These are phyloP conservation scores for Zygosaccharomyces pseudobailii DNA, from an alignment of 1,139 yeast species.

Conservation along the genomic window DNA sequence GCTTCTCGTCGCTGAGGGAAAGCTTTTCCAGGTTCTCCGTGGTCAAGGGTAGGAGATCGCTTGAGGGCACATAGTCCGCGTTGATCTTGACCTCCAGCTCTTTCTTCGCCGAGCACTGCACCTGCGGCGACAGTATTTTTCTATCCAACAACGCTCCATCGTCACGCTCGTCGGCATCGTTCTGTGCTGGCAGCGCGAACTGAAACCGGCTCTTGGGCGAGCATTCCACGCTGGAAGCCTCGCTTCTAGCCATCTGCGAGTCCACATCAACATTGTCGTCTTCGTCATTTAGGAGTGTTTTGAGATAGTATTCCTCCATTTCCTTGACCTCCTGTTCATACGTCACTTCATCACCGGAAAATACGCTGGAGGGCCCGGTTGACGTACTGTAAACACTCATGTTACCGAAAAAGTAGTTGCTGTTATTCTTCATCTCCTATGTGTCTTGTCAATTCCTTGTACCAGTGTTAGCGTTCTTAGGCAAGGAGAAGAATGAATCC, in stretches of 20 bases:
- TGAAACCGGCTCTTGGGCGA: slow-evolving; percentile 5
- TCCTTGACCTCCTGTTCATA: slow-evolving; percentile 28
- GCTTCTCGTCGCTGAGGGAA: slow-evolving; percentile 7
- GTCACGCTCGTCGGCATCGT: not conserved
- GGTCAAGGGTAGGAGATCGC: slow-evolving; percentile 22
- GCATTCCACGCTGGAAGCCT: not conserved
- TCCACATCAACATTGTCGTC: slow-evolving; percentile 8
- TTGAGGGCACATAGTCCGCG: slow-evolving; percentile 19
- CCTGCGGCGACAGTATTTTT: not conserved
- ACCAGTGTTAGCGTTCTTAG: not conserved
- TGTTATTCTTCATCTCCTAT: not conserved
- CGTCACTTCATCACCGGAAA: slow-evolving; percentile 22
- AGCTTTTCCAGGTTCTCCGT: slow-evolving; percentile 21
- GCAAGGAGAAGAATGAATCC: not conserved
- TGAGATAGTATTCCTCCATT: slow-evolving; percentile 33
- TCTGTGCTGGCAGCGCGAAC: slow-evolving; percentile 6
- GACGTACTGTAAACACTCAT: slow-evolving; percentile 7
- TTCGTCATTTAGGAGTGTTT: slow-evolving; percentile 29
- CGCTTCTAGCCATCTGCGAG: not conserved
- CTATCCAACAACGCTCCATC: not conserved
- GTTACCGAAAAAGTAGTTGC: not conserved
- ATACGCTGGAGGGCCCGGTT: slow-evolving; percentile 26
- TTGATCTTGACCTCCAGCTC: slow-evolving; percentile 25
- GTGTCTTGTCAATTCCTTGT: not conserved
- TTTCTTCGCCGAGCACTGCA: not conserved